Evolutionary conservation across 352 stramenopile species (phyloP).

Genomic region (Globisporangium okanoganense): DNA sequence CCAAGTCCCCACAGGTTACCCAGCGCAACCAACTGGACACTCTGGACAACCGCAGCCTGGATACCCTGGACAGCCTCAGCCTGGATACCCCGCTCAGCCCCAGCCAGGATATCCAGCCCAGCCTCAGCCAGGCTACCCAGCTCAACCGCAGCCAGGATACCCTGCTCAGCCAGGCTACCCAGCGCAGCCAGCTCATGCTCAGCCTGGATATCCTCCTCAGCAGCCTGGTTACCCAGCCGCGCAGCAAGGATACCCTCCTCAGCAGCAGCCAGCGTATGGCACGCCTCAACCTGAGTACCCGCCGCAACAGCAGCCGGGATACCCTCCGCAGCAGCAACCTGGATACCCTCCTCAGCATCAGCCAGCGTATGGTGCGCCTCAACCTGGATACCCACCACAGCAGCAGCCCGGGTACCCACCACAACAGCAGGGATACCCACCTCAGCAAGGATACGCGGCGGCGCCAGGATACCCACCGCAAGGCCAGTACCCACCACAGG

Average conservation of each 20-base stretch:
- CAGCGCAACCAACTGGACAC: neutral
- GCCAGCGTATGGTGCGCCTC: slow-evolving; percentile 10
- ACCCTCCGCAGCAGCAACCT: slow-evolving; percentile 21
- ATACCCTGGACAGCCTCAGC: slow-evolving; percentile 16
- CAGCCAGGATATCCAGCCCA: slow-evolving; percentile 16
- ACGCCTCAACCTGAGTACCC: slow-evolving; percentile 21
- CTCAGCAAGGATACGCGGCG: neutral
- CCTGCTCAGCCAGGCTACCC: slow-evolving; percentile 20
- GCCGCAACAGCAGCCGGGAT: slow-evolving; percentile 14
- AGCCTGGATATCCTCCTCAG: slow-evolving; percentile 24
- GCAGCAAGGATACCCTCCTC: slow-evolving; percentile 21
- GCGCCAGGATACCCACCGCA: slow-evolving; percentile 18
- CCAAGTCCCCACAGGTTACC: slow-evolving; percentile 18
- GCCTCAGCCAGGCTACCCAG: slow-evolving; percentile 21
- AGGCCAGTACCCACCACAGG: slow-evolving; percentile 22
- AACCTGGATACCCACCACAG: slow-evolving; percentile 23
- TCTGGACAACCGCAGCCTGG: too few relatives aligned
- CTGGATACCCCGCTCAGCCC: slow-evolving; percentile 26
- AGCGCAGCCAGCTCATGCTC: slow-evolving; percentile 13
- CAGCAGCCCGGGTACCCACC: slow-evolving; percentile 24
- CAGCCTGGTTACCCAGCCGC: slow-evolving; percentile 11
- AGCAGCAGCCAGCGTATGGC: slow-evolving; percentile 15
- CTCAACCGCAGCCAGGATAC: slow-evolving; percentile 22
- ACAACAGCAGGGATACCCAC: slow-evolving; percentile 7
- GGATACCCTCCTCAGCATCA: slow-evolving; percentile 26